Percentiles rank a stretch among this genome's conserved stretches.
Evolutionary conservation across 2,329 filamentous ascomycete species (phyloP).

Genomic region (Penicillium sp.): DNA sequence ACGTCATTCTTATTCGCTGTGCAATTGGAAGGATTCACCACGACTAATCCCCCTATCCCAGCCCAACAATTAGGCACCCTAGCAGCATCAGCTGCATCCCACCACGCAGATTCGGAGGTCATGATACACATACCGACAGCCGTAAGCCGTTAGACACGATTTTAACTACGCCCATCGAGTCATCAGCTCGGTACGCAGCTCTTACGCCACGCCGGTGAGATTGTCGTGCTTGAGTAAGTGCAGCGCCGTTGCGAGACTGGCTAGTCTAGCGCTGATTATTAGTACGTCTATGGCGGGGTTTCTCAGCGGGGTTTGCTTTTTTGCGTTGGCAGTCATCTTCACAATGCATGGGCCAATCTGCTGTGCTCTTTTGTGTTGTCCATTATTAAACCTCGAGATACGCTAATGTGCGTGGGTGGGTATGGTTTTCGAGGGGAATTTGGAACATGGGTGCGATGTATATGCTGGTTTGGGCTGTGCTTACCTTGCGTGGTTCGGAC

Average conservation of each 20-base stretch:
- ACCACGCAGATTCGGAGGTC: conserved; percentile 20
- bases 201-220: conserved; percentile 28
- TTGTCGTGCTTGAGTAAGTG: conserved; percentile 16
- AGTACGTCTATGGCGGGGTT: conserved; percentile 11
- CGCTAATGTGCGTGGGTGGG: neutral
- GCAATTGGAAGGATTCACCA: conserved; percentile 23
- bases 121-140: conserved; percentile 27
- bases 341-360: neutral
- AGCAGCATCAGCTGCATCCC: conserved; percentile 11
- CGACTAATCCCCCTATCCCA: conserved; percentile 24
- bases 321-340: neutral
- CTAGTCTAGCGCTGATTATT: conserved; percentile 19
- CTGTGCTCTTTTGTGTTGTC: neutral
- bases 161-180: conserved; percentile 33
- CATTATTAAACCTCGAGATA: neutral
- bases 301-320: neutral
- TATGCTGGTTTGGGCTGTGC: neutral
- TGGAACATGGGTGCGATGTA: neutral
- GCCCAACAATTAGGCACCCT: neutral
- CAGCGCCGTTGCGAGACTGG: conserved; percentile 17
- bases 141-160: conserved; percentile 30
- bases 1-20: conserved; percentile 25
- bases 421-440: no score
- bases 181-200: conserved; percentile 30
- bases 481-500: conserved; percentile 5